A percentile compares a stretch with the other conserved stretches of the same genome.
Conservation (phyloP, 768 basidiomycete species). For the Lyophyllum decastes region DNA sequence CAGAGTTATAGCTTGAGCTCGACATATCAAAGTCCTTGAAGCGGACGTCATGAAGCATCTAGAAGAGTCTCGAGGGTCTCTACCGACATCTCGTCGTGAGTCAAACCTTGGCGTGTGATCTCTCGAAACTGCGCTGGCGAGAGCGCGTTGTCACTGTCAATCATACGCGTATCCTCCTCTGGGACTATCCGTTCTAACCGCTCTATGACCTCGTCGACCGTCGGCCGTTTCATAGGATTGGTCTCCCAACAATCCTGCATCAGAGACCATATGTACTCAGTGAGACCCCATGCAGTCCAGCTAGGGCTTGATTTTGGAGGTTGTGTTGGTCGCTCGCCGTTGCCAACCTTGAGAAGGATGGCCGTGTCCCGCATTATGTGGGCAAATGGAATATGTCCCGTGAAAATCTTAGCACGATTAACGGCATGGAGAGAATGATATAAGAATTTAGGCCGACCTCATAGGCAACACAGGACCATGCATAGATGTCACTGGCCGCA, state of each 20-base stretch:
- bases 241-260: conserved; percentile 3
- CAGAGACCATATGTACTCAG: background rate
- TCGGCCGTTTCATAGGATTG: background rate
- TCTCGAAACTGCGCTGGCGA: background rate
- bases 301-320: background rate
- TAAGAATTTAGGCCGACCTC: background rate
- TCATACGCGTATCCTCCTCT: background rate
- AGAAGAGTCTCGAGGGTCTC: background rate
- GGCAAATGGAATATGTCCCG: background rate
- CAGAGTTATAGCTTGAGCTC: too few species aligned
- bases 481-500: conserved; percentile 19
- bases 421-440: too few species aligned
- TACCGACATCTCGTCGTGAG: background rate
- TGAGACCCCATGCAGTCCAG: background rate
- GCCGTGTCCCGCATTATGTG: background rate
- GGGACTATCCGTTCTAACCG: background rate
- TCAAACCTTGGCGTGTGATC: background rate
- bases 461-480: conserved; percentile 12
- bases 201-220: background rate
- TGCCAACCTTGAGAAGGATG: background rate
- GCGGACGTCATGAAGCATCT: too few species aligned
- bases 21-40: too few species aligned
- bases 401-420: background rate
- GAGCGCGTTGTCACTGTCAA: background rate
- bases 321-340: background rate